Percentiles rank a stretch among this genome's conserved stretches.
phyloP scores from a whole-genome alignment of 345 rosid genomes.

The rapeseed (Brassica napus) region DNA sequence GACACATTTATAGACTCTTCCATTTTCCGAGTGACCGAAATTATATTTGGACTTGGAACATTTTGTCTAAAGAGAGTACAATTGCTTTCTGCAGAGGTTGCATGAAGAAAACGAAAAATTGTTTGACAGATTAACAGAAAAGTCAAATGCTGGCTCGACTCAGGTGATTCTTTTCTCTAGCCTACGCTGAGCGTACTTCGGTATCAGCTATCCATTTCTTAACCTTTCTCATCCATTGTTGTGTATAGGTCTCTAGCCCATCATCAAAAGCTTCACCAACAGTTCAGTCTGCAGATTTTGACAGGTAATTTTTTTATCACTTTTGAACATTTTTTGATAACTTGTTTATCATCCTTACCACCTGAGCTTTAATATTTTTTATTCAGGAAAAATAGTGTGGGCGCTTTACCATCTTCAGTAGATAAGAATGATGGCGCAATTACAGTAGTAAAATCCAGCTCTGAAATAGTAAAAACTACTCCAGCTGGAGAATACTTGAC shows the following conservation, averaged over 20 bases:
- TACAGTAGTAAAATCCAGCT: slow-evolving; percentile 67
- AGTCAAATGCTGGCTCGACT: slow-evolving; percentile 62
- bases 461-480: slow-evolving; percentile 73
- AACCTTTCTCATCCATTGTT: slow-evolving; percentile 24
- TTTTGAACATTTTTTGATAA: slow-evolving; percentile 1
- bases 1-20: slow-evolving; percentile 12
- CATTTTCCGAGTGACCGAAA: not conserved
- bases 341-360: not conserved
- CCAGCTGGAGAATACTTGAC: slow-evolving; percentile 98
- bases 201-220: slow-evolving; percentile 12
- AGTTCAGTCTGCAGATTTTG: slow-evolving; percentile 54
- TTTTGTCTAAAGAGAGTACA: slow-evolving; percentile 28
- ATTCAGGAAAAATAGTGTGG: slow-evolving; percentile 55
- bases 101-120: slow-evolving; percentile 98
- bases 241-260: slow-evolving; percentile 73
- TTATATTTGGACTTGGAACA: slow-evolving; percentile 11
- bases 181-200: not conserved
- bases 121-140: slow-evolving; percentile 96
- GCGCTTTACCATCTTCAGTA: slow-evolving; percentile 43
- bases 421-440: slow-evolving; percentile 49
- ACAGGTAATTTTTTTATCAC: slow-evolving; percentile 46
- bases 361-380: slow-evolving; percentile 23
- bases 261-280: slow-evolving; percentile 54
- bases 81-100: slow-evolving; percentile 64
- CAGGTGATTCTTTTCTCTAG: slow-evolving; percentile 53